These are phyloP conservation scores for Epichloe bromicola DNA, from an alignment of 2,329 filamentous ascomycete species.

Conservation along the genomic window DNA sequence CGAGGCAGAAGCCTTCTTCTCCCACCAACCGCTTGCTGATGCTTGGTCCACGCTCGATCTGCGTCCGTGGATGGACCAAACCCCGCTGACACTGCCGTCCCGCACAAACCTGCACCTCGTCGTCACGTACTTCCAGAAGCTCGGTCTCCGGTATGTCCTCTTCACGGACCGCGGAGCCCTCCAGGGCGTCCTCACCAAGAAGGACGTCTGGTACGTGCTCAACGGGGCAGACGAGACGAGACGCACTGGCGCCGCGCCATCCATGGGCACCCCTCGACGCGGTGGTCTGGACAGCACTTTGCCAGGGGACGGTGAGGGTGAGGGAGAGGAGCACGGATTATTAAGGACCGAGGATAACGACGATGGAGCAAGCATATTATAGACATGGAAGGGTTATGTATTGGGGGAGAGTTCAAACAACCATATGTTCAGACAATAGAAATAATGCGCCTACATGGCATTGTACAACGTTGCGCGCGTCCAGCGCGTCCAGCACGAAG, in stretches of 20 bases:
- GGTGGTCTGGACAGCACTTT: neutral
- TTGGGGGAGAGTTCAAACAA: too few relatives aligned
- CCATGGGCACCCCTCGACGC: neutral
- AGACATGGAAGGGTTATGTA: too few relatives aligned
- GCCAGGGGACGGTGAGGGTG: neutral
- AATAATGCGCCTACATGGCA: too few relatives aligned
- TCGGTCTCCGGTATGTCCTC: constrained; percentile 80
- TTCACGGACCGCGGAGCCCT: constrained; percentile 73
- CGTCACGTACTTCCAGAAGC: constrained; percentile 84
- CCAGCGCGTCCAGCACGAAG: too few relatives aligned
- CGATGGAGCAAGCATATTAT: neutral
- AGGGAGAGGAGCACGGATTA: neutral
- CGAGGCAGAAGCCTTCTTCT: constrained; percentile 72
- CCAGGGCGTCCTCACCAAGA: constrained; percentile 84
- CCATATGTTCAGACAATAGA: too few relatives aligned
- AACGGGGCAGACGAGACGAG: constrained; percentile 60
- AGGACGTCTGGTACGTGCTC: constrained; percentile 90
- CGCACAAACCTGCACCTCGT: constrained; percentile 70
- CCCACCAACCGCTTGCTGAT: constrained; percentile 70
- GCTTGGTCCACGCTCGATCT: constrained; percentile 70
- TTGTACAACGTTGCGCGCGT: too few relatives aligned
- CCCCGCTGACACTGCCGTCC: constrained; percentile 77
- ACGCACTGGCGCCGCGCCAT: constrained; percentile 21
- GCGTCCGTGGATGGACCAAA: constrained; percentile 97
- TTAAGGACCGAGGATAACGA: neutral